phyloP scores from a whole-genome alignment of 208 protist genomes.

The Trypanosomatidae sp. region DNA sequence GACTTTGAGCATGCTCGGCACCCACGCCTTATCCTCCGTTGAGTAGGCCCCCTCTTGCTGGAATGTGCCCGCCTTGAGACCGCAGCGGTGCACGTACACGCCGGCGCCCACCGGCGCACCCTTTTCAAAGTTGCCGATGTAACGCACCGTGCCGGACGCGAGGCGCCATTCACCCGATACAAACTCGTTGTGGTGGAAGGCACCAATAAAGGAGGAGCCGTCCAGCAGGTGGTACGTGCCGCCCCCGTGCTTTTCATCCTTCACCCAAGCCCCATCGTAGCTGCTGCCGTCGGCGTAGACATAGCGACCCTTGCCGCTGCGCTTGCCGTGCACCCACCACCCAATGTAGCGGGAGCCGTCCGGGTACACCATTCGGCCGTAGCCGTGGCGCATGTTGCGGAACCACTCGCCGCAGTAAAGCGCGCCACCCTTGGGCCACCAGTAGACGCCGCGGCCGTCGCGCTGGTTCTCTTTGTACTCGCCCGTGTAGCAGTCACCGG shows the following conservation, averaged over 20 bases:
- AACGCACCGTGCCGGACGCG: slow-evolving; percentile 69
- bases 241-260: slow-evolving; percentile 75
- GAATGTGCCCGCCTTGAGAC: slow-evolving; percentile 61
- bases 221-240: slow-evolving; percentile 77
- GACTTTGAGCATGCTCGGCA: slow-evolving; percentile 63
- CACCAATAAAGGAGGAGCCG: slow-evolving; percentile 70
- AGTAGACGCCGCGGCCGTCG: slow-evolving; percentile 77
- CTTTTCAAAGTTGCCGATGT: slow-evolving; percentile 82
- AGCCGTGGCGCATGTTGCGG: slow-evolving; percentile 66
- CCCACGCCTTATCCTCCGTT: slow-evolving; percentile 50
- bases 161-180: slow-evolving; percentile 83
- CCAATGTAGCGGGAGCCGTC: slow-evolving; percentile 85
- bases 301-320: slow-evolving; percentile 77
- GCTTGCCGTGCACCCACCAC: slow-evolving; percentile 62
- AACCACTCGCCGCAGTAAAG: slow-evolving; percentile 80
- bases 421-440: slow-evolving; percentile 56
- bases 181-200: slow-evolving; percentile 78
- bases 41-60: slow-evolving; percentile 76
- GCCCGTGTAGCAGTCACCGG: slow-evolving; percentile 85
- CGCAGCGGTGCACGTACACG: slow-evolving; percentile 82
- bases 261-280: slow-evolving; percentile 80
- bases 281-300: slow-evolving; percentile 84
- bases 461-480: slow-evolving; percentile 85
- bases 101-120: slow-evolving; percentile 74
- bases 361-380: slow-evolving; percentile 87